A percentile compares a stretch with the other conserved stretches of the same genome.
Evolutionary conservation across 805 yeast genomes (phyloP).

Genomic region (Candida namnaoensis): DNA sequence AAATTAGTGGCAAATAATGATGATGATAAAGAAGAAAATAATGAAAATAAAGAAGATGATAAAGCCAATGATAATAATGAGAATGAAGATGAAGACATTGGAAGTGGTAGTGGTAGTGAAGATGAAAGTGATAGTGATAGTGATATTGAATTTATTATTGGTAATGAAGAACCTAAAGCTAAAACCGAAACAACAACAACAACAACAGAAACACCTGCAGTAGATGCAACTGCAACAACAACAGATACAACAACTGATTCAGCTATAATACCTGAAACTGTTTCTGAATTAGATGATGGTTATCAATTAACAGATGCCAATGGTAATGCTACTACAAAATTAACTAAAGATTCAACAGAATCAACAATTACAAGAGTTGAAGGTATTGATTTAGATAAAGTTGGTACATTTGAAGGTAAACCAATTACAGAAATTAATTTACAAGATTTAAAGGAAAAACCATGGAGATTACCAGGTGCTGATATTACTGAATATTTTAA

Average conservation of each 20-base stretch:
- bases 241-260: constrained; percentile 19
- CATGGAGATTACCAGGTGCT: constrained; percentile 98
- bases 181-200: constrained; percentile 12
- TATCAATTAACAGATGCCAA: not conserved
- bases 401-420: constrained; percentile 69
- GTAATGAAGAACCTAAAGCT: constrained; percentile 23
- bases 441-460: constrained; percentile 82
- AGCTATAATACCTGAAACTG: constrained; percentile 22
- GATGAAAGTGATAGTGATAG: constrained; percentile 27
- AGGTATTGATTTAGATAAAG: constrained; percentile 59
- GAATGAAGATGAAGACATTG: too few species aligned
- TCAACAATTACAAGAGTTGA: constrained; percentile 27
- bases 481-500: constrained; percentile 92
- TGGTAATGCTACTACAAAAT: constrained; percentile 1
- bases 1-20: constrained; percentile 8
- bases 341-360: constrained; percentile 23
- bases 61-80: constrained; percentile 10
- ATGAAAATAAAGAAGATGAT: constrained; percentile 3
- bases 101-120: too few species aligned
- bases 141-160: constrained; percentile 80
- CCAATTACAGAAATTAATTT: constrained; percentile 78
- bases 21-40: not conserved
- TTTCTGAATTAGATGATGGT: constrained; percentile 24
- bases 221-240: constrained; percentile 8
- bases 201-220: not conserved